Conservation (phyloP, 371 early-diverging fungal species). For the Mortierella sp. region DNA sequence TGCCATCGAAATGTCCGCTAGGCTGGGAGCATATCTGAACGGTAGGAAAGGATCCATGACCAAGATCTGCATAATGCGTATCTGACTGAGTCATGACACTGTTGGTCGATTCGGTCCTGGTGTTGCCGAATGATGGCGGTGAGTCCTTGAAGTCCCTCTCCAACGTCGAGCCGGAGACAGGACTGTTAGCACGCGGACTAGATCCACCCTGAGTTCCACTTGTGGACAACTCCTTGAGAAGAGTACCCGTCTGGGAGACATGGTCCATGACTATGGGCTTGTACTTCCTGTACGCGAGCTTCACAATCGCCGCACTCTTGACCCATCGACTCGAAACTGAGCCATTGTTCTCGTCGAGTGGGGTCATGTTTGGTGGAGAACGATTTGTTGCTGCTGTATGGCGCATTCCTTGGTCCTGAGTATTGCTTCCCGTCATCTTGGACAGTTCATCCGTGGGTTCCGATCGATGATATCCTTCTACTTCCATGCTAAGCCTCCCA, state of each 20-base stretch:
- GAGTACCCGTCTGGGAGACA: slow-evolving; percentile 8
- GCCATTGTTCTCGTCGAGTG: slow-evolving; percentile 3
- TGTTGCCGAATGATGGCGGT: not conserved
- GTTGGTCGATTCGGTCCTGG: slow-evolving; percentile 17
- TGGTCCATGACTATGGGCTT: slow-evolving; percentile 43
- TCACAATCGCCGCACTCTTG: slow-evolving; percentile 23
- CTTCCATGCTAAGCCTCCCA: not conserved
- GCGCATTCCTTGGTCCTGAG: not conserved
- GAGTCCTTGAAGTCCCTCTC: not conserved
- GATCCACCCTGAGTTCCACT: not conserved
- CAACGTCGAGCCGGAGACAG: not conserved
- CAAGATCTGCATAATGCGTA: slow-evolving; percentile 27
- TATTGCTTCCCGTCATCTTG: too few relatives aligned
- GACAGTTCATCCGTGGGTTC: too few relatives aligned
- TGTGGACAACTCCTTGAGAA: not conserved
- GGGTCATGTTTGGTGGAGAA: not conserved
- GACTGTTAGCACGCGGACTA: slow-evolving; percentile 1
- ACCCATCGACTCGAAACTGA: slow-evolving; percentile 12
- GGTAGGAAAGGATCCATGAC: slow-evolving; percentile 37
- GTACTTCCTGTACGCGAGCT: slow-evolving; percentile 30
- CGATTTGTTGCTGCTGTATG: not conserved
- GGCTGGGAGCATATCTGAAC: slow-evolving; percentile 33
- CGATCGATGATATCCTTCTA: not conserved
- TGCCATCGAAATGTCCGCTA: slow-evolving; percentile 49
- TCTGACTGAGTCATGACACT: slow-evolving; percentile 15